Evolutionary conservation across 129 eudicot genomes (phyloP), one percentile per base, ranked within the genome.

Genomic region (Chrysanthemum seticuspe): DNA sequence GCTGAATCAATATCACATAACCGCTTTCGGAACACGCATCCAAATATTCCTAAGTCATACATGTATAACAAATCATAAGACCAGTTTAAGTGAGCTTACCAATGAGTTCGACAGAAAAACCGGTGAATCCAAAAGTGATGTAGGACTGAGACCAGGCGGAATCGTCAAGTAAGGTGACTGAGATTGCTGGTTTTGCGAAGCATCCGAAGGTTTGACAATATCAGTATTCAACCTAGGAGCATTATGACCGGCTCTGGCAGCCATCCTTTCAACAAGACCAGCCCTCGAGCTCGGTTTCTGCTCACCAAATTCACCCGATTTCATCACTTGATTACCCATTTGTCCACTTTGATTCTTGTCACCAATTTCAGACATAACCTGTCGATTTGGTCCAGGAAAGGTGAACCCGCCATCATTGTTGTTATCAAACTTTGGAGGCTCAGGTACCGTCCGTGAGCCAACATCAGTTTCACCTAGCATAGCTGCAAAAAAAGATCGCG

Each of bases 161-260:
- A 86, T 77, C 0, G 86, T 82, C 82, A 87, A 67, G 78, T 76
- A 86, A 3, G 92, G 88, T 12, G 95, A 82, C 60, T 65, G 85
- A 59, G 74, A 49, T 49, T 88, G 87, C 34, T 63, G 86, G 40
- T 69, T 87, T 60, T 75, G 85, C 13, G 85, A 82, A 48, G 40
- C 45, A 56, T 72, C 78, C 5, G 16, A 67, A 55, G 96, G 82
- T 81, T 85, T 88, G 5, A 88, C 83, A 65, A 80, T 77, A 58
- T 88, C 88, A 1, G 97, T 91, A 80, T 91, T 86, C 81, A 91
- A 54, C 70, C 90, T 88, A 21, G 92, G 96, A 75, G 90, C 97
- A 76, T 81, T 86, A 74, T 86, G 88, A 58, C 97, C 96, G 40
- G 91, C 95, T 82, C 96, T 73, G 10, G 95, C 95, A 14, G 95